Evolutionary conservation across 805 yeast species (phyloP), one percentile per base, ranked within the genome.

Genomic region (Maudiozyma pseudohumilis): DNA sequence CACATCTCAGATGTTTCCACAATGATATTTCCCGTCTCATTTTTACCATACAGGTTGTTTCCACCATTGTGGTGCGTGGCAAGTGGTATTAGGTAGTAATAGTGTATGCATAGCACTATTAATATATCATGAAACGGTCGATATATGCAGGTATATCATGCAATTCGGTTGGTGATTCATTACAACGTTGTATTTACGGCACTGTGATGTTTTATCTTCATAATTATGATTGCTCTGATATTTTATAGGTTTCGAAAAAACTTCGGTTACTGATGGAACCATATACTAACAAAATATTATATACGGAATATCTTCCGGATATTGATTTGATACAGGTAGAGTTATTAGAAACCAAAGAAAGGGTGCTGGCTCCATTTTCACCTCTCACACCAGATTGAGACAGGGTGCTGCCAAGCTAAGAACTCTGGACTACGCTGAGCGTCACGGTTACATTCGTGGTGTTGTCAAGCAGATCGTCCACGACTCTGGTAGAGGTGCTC

Each of bases 311-410:
- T 28, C 19, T 13, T 28, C 8, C 29, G 15, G n/a, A 17, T 26
- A 26, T 13, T 26, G 17, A 16, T n/a, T 48, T 39, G 28, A 20
- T 39, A 61, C 61, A 78, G 95, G 95, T 84, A 86, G 97, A 82
- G 99, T 92, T 75, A 92, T 92, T 79, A 94, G 98, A 78, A 92
- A 92, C 82, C 99, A 92, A 82, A 88, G 99, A 87, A 92, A 92
- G 79, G 97, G 97, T 83, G 95, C 96, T 73, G 97, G 98, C 69
- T 89, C 97, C 65, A 87, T 92, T 80, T 92, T 92, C 87, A 82
- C 94, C 69, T 80, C 98, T 65, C 95, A 89, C 92, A 89, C 97
- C 80, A 89, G 97, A 76, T 85, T 92, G 73, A 87, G 98, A 84
- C 85, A 92, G 77, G 98, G 98, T 72, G 97, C 98, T 69, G 98